Evolutionary conservation across 495 filamentous ascomycete genomes (phyloP).

Genomic region (Hyaloscypha bicolor): DNA sequence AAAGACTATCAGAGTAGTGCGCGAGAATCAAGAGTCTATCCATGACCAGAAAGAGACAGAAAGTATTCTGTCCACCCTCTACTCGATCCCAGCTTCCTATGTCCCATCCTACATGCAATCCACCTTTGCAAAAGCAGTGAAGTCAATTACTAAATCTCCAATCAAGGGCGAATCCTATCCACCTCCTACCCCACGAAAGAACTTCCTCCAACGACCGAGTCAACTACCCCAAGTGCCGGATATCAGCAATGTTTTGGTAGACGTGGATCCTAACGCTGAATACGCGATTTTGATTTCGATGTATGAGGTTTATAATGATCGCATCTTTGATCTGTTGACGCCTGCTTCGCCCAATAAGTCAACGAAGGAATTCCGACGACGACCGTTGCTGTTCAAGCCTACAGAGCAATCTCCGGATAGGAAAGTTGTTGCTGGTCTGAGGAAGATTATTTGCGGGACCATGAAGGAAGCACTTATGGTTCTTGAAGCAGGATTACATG

Average conservation of each 20-base stretch:
- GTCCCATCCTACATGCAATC: slow-evolving; percentile 34
- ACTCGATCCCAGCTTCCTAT: slow-evolving; percentile 1
- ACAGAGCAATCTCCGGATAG: slow-evolving; percentile 82
- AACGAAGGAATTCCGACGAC: slow-evolving; percentile 69
- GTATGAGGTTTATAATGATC: slow-evolving; percentile 99
- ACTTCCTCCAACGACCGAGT: slow-evolving; percentile 60
- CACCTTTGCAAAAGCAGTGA: slow-evolving; percentile 28
- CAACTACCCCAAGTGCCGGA: slow-evolving; percentile 72
- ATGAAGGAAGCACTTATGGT: slow-evolving; percentile 89
- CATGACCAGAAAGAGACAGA: neutral
- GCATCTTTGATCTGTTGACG: slow-evolving; percentile 90
- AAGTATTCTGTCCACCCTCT: slow-evolving; percentile 16
- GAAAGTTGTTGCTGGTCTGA: slow-evolving; percentile 88
- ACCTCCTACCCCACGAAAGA: slow-evolving; percentile 35
- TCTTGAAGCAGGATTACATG: slow-evolving; percentile 85
- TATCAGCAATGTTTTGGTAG: slow-evolving; percentile 67
- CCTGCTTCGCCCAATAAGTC: slow-evolving; percentile 47
- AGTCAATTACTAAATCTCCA: slow-evolving; percentile 31
- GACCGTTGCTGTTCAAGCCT: slow-evolving; percentile 82
- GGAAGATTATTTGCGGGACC: slow-evolving; percentile 85
- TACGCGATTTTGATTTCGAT: slow-evolving; percentile 92
- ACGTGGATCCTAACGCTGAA: slow-evolving; percentile 71
- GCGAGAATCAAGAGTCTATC: slow-evolving; percentile 1
- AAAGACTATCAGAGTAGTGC: slow-evolving; percentile 30
- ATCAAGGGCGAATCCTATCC: slow-evolving; percentile 34